Percentiles rank a stretch among this genome's conserved stretches.
phyloP scores from a whole-genome alignment of 805 yeast genomes.

The Lachancea dasiensis region DNA sequence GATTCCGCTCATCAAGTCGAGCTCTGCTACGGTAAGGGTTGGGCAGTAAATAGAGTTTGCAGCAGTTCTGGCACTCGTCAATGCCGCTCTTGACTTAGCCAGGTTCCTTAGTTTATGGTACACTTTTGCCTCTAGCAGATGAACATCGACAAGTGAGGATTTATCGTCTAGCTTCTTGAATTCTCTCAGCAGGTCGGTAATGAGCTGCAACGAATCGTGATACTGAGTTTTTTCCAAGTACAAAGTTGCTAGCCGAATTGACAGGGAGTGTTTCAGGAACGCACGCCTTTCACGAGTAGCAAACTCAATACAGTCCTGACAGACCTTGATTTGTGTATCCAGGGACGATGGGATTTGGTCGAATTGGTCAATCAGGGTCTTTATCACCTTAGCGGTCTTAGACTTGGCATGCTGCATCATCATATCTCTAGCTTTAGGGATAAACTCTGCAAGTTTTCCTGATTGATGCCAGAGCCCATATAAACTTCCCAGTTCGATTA shows the following conservation, averaged over 20 bases:
- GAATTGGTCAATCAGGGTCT: slow-evolving; percentile 70
- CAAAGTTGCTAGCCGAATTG: slow-evolving; percentile 73
- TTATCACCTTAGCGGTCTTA: slow-evolving; percentile 87
- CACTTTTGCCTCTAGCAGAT: slow-evolving; percentile 81
- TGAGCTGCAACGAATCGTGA: slow-evolving; percentile 65
- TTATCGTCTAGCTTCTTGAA: slow-evolving; percentile 94
- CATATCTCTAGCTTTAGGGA: slow-evolving; percentile 61
- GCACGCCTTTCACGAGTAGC: slow-evolving; percentile 75
- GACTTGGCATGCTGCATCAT: slow-evolving; percentile 84
- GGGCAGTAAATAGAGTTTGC: slow-evolving; percentile 98
- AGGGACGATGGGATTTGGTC: slow-evolving; percentile 56
- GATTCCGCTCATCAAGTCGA: slow-evolving; percentile 92
- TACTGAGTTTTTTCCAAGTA: slow-evolving; percentile 60
- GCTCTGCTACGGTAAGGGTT: slow-evolving; percentile 86
- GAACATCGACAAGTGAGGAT: slow-evolving; percentile 91
- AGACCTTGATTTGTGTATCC: slow-evolving; percentile 66
- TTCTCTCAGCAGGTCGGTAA: slow-evolving; percentile 68
- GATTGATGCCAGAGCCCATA: slow-evolving; percentile 48
- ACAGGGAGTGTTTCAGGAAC: slow-evolving; percentile 82
- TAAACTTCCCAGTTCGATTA: slow-evolving; percentile 68
- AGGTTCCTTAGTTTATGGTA: slow-evolving; percentile 88
- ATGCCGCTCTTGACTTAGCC: slow-evolving; percentile 85
- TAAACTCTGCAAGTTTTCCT: slow-evolving; percentile 51
- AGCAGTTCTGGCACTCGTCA: slow-evolving; percentile 92
- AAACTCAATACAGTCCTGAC: slow-evolving; percentile 82